Conservation (phyloP, 164 flowering plant genomes). For the Aristolochia contorta region DNA sequence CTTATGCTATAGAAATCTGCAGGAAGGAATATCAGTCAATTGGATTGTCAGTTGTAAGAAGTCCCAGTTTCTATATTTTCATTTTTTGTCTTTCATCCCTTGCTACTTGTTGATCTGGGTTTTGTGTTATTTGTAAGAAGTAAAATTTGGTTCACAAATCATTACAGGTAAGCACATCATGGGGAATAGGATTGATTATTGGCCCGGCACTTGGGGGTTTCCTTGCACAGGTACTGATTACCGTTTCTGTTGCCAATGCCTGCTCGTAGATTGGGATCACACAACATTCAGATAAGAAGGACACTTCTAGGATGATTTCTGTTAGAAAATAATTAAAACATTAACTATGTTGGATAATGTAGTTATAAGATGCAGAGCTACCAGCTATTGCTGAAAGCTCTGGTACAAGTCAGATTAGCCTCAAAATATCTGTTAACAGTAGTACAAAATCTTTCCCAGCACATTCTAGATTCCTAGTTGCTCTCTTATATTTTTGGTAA, state of each 20-base stretch:
- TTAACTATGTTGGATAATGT: too few relatives aligned
- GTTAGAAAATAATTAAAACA: too few relatives aligned
- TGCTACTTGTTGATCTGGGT: background rate
- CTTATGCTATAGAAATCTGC: conserved; percentile 61
- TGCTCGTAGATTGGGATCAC: background rate
- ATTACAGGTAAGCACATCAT: conserved; percentile 41
- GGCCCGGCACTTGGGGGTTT: conserved; percentile 61
- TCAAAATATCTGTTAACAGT: background rate
- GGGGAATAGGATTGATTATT: conserved; percentile 48
- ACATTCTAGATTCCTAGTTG: background rate
- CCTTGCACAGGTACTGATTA: conserved; percentile 38
- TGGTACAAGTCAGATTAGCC: background rate
- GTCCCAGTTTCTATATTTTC: background rate
- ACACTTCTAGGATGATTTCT: background rate
- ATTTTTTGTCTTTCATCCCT: background rate
- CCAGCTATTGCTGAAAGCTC: background rate
- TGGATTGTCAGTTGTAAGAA: conserved; percentile 56
- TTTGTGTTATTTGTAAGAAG: background rate
- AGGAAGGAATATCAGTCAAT: conserved; percentile 56
- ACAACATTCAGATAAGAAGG: background rate
- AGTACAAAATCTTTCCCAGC: background rate
- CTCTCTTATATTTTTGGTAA: background rate
- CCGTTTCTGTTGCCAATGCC: background rate
- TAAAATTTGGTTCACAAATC: background rate
- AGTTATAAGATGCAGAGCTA: too few relatives aligned